A percentile compares a stretch with the other conserved stretches of the same genome.
phyloP scores from a whole-genome alignment of 371 early-diverging fungal species.

The Smittium culicis region DNA sequence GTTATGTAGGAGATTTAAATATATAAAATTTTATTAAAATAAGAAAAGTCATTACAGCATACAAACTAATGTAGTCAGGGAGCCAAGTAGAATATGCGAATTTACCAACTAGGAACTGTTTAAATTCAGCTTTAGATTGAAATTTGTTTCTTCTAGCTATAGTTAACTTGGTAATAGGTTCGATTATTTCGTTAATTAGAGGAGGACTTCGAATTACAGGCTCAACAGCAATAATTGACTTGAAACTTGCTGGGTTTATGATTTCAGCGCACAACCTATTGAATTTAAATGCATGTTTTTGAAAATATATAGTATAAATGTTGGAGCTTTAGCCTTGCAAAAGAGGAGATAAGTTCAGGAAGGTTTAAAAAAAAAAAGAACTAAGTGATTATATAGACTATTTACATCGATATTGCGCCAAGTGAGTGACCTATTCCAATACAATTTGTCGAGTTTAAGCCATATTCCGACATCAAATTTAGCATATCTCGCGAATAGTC shows the following conservation, averaged over 20 bases:
- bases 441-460: not conserved
- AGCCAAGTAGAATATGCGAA: not conserved
- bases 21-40: too few relatives aligned
- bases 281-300: not conserved
- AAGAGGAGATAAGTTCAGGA: not conserved
- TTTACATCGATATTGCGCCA: conserved; percentile 7
- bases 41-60: conserved; percentile 8
- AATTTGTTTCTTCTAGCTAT: not conserved
- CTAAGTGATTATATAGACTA: not conserved
- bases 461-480: not conserved
- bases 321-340: not conserved
- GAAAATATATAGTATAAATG: too few relatives aligned
- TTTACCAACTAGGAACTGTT: not conserved
- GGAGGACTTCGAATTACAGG: not conserved
- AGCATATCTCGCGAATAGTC: conserved; percentile 9
- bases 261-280: conserved; percentile 9
- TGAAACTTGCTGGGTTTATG: conserved; percentile 5
- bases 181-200: not conserved
- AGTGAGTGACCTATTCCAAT: conserved; percentile 11
- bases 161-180: not conserved
- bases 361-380: not conserved
- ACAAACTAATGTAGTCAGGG: not conserved
- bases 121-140: conserved; percentile 1
- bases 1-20: too few relatives aligned
- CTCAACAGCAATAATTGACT: conserved; percentile 6